phyloP scores from a whole-genome alignment of 257 asterid species.

The Paulownia fortunei region DNA sequence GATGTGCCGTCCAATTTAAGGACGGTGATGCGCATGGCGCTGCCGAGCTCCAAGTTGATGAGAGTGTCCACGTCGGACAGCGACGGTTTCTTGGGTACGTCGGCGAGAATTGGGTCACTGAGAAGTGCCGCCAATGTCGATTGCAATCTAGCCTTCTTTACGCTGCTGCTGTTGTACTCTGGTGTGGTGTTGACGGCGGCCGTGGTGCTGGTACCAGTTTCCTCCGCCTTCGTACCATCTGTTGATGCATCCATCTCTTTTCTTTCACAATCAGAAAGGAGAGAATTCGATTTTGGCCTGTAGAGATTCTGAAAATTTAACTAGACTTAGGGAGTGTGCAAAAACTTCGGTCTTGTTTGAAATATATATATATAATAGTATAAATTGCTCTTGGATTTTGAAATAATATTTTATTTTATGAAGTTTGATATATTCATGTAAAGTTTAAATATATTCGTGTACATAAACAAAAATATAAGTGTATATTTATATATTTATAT shows the following conservation, averaged over 20 bases:
- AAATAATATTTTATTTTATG: too few relatives aligned
- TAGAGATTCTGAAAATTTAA: neutral
- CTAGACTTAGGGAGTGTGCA: too few relatives aligned
- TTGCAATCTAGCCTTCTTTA: conserved; percentile 68
- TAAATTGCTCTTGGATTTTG: too few relatives aligned
- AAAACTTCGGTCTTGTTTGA: too few relatives aligned
- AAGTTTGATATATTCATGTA: too few relatives aligned
- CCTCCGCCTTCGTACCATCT: conserved; percentile 42
- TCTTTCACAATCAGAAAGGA: neutral
- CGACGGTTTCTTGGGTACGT: conserved; percentile 77
- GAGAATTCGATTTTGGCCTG: neutral
- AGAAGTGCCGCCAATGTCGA: conserved; percentile 75
- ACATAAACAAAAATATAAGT: too few relatives aligned
- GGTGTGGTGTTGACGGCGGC: conserved; percentile 38
- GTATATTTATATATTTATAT: too few relatives aligned
- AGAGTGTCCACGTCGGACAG: conserved; percentile 89
- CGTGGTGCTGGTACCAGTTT: conserved; percentile 24
- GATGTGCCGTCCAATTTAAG: conserved; percentile 69
- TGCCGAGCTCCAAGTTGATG: conserved; percentile 88
- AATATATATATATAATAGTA: too few relatives aligned
- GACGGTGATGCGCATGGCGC: conserved; percentile 90
- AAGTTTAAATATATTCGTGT: too few relatives aligned
- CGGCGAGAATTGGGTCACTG: conserved; percentile 81
- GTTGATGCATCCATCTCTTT: conserved; percentile 47
- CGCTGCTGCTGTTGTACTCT: conserved; percentile 61